phyloP scores from a whole-genome alignment of 1,139 yeast genomes.

The Nadsonia commutata region DNA sequence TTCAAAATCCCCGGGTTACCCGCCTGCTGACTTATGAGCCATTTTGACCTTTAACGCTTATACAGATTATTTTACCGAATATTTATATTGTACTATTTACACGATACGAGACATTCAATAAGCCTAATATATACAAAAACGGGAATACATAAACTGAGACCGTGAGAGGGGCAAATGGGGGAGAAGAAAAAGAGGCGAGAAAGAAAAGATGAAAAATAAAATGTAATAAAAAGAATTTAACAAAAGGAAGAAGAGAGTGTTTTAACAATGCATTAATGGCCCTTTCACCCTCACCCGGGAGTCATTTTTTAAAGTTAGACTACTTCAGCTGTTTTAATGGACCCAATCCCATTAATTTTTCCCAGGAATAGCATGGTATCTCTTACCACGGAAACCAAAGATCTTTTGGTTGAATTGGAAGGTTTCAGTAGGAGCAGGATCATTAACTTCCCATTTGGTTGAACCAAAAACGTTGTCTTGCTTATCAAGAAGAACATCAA shows the following conservation, averaged over 20 bases:
- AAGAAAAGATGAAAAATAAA: not conserved
- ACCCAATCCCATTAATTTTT: conserved; percentile 12
- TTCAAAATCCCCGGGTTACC: not conserved
- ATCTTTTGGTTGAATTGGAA: conserved; percentile 82
- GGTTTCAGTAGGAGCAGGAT: conserved; percentile 78
- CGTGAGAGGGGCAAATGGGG: not conserved
- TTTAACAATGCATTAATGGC: not conserved
- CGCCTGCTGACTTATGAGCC: not conserved
- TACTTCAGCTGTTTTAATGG: not conserved
- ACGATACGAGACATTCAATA: not conserved
- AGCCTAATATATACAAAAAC: not conserved
- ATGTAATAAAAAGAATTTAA: no score
- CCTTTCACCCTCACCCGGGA: conserved; percentile 3
- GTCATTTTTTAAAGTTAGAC: not conserved
- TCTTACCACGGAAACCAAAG: conserved; percentile 88
- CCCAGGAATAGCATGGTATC: conserved; percentile 64
- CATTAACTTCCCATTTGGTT: conserved; percentile 89
- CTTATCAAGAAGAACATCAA: conserved; percentile 70
- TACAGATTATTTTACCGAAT: not conserved
- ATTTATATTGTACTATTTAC: not conserved
- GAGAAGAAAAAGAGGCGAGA: not conserved
- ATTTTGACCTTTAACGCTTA: not conserved
- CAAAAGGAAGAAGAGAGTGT: not conserved
- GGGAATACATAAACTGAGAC: not conserved
- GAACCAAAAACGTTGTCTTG: conserved; percentile 63